Base-by-base conservation (phyloP, 768 basidiomycete genomes). In the Ramaria rubella region DNA sequence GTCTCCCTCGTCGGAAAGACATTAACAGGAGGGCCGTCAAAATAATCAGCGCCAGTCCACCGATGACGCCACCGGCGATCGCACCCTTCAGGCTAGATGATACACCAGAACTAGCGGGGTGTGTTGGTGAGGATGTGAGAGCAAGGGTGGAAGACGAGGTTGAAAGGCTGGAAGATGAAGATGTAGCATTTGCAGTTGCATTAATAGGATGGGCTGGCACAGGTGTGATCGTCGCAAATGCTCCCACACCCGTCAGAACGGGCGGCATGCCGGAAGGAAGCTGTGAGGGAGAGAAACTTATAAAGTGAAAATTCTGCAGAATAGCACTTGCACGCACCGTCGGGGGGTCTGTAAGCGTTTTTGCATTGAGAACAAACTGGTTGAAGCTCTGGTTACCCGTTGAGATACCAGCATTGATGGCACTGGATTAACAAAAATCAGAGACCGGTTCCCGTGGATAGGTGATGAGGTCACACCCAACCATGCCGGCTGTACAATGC, bases 401-500 rank as follows among this genome's bases (percentile, higher is more conserved):
- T 2, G 38, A 8, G 27, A 57, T 15, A 26, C 19, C 21, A 15
- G 46, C 46, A 50, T 57, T 57, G 45, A 57, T 57, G 4, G 45
- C 33, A 15, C 55, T 57, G 51, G 30, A 17, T 3, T 24, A 24
- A 21, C 6, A 38, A 52, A 17, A 52, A 15, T n/a, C 11, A 52
- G 24, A 36, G 8, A 21, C 23, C 49, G 24, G n/a, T 9, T 49
- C 24, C 19, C n/a, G 17, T 2, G n/a, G 2, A 42, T 7, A n/a
- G 9, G 14, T 42, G n/a, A 8, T n/a, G n/a, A 21, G 11, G 7
- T 42, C 40, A 19, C n/a, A 57, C 46, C 62, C 64, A 36, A 58
- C 58, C 60, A 64, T 61, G 6, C 63, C 64, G 26, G 11, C 21
- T 24, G 48, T 48, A 58, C 60, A 63, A 42, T 62, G 62, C 30